Evolutionary conservation across 2,329 filamentous ascomycete genomes (phyloP).

Genomic region (Clarireedia hainanense): DNA sequence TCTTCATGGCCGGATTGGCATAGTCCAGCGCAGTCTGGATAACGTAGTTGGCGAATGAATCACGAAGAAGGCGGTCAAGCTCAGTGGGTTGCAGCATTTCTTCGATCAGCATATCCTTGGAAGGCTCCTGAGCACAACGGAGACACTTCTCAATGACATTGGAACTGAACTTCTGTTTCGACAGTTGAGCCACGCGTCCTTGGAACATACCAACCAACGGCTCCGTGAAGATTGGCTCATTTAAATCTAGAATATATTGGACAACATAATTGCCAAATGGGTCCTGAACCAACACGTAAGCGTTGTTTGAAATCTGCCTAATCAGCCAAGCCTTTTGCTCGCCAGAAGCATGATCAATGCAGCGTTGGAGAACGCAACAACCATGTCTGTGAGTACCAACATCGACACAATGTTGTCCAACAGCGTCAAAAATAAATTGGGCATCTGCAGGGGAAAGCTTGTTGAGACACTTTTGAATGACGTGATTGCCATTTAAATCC

Average conservation of each 20-base stretch:
- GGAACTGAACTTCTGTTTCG: conserved; percentile 97
- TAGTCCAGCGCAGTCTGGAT: conserved; percentile 93
- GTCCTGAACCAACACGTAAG: conserved; percentile 86
- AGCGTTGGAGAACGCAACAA: conserved; percentile 95
- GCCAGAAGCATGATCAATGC: conserved; percentile 92
- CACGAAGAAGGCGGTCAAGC: conserved; percentile 81
- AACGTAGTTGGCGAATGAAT: conserved; percentile 95
- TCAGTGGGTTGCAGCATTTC: conserved; percentile 72
- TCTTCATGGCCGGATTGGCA: conserved; percentile 64
- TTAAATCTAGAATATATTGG: conserved; percentile 95
- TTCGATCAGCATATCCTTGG: conserved; percentile 73
- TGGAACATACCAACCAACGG: conserved; percentile 77
- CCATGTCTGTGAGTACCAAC: conserved; percentile 97
- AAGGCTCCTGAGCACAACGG: conserved; percentile 68
- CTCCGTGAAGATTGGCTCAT: conserved; percentile 79
- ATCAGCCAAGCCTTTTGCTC: conserved; percentile 85
- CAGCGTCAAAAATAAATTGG: conserved; percentile 94
- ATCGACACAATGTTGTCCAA: conserved; percentile 76
- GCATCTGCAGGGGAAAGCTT: conserved; percentile 78
- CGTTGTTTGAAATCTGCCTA: conserved; percentile 76
- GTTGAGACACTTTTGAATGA: conserved; percentile 98
- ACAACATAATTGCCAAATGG: conserved; percentile 98
- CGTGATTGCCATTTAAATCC: conserved; percentile 96
- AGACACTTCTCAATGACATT: conserved; percentile 98
- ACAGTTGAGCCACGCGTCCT: conserved; percentile 62